Percentiles rank a stretch among this genome's conserved stretches.
phyloP scores from a whole-genome alignment of 208 protist species.

The Herpetomonas samuelpessoai region DNA sequence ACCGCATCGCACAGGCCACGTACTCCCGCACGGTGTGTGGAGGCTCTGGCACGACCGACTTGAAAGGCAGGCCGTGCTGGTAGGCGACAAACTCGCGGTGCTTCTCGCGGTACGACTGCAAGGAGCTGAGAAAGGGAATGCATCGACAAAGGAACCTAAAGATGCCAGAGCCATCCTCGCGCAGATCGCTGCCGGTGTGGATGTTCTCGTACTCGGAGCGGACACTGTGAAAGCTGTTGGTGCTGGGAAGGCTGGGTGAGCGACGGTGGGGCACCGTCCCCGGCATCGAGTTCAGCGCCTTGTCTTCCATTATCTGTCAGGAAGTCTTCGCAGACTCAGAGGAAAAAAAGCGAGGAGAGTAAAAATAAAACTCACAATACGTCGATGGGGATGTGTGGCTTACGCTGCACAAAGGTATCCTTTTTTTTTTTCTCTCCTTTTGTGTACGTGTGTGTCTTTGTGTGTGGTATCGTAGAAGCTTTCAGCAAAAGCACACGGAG shows the following conservation, averaged over 20 bases:
- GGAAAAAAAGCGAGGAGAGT: no score
- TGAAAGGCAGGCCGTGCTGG: slow-evolving; percentile 44
- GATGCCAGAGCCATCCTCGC: background rate
- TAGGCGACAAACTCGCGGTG: slow-evolving; percentile 41
- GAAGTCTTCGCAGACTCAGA: no score
- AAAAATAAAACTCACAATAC: no score
- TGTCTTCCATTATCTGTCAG: no score
- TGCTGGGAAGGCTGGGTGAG: background rate
- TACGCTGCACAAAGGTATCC: no score
- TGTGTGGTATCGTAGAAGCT: no score
- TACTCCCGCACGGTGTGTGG: slow-evolving; percentile 52
- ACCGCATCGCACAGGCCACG: slow-evolving; percentile 9
- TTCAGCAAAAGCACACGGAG: no score
- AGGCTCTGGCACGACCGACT: slow-evolving; percentile 62
- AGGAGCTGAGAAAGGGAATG: background rate
- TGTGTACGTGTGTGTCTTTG: no score
- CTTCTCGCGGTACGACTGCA: slow-evolving; percentile 20
- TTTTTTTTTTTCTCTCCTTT: no score
- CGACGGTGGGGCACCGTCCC: background rate
- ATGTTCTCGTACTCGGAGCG: background rate
- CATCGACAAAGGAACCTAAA: background rate
- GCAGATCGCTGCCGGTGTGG: background rate
- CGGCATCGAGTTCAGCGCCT: no score
- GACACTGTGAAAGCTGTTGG: background rate
- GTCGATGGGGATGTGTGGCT: no score